These are phyloP conservation scores for Monilinia polystroma DNA, from an alignment of 2,329 filamentous ascomycete genomes.

Conservation along the genomic window DNA sequence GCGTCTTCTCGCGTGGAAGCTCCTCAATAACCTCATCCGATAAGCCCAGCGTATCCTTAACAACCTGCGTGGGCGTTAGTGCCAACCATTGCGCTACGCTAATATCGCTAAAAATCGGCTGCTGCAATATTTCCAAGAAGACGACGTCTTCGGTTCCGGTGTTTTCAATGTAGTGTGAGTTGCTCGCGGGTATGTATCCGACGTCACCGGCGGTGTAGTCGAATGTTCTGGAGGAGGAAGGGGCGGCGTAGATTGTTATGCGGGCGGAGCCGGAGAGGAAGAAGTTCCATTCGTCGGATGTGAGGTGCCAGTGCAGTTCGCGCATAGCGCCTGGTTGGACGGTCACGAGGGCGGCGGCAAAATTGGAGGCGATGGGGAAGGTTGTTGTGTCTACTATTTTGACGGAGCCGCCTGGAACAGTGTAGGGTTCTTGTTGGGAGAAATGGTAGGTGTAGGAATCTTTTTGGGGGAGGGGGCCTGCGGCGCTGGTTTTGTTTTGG, in stretches of 20 bases:
- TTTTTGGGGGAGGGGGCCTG: conserved; percentile 42
- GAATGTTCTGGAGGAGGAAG: conserved; percentile 46
- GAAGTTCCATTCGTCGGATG: conserved; percentile 23
- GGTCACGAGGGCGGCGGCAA: conserved; percentile 57
- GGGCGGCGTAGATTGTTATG: conserved; percentile 22
- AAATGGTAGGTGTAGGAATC: conserved; percentile 51
- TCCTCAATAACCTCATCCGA: conserved; percentile 42
- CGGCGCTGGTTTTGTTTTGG: conserved; percentile 48
- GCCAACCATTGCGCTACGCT: conserved; percentile 59
- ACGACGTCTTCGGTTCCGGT: conserved; percentile 56
- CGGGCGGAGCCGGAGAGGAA: conserved; percentile 22
- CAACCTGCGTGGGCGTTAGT: conserved; percentile 39
- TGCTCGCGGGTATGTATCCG: conserved; percentile 55
- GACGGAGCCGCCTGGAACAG: conserved; percentile 55
- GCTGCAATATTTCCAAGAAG: conserved; percentile 60
- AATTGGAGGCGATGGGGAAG: conserved; percentile 56
- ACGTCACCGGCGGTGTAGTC: conserved; percentile 49
- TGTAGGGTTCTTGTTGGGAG: conserved; percentile 46
- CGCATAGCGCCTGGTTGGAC: conserved; percentile 63
- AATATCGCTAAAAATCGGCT: conserved; percentile 46
- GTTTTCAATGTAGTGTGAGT: conserved; percentile 62
- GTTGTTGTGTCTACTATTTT: conserved; percentile 58
- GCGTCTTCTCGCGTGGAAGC: conserved; percentile 46
- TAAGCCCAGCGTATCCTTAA: conserved; percentile 39
- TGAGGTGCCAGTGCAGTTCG: conserved; percentile 63